A percentile compares a stretch with the other conserved stretches of the same genome.
Evolutionary conservation across 2,329 filamentous ascomycete species (phyloP).

Genomic region (Epichloe gansuensis): DNA sequence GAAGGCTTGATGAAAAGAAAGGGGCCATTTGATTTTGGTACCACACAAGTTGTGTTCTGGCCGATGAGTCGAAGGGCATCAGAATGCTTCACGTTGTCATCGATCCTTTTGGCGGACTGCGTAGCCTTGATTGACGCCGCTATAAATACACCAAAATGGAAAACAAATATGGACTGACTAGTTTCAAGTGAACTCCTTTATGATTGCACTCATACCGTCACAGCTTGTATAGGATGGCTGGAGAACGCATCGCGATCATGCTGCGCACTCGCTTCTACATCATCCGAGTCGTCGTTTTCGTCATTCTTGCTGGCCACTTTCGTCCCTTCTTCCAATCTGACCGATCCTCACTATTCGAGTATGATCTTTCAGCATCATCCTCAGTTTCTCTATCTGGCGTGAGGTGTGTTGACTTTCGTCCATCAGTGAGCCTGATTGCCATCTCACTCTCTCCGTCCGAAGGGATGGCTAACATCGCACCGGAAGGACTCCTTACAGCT

Average conservation of each 20-base stretch:
- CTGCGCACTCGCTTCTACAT: constrained; percentile 11
- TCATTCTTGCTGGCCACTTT: background rate
- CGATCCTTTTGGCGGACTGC: background rate
- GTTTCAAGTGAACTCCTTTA: background rate
- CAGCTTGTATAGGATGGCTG: constrained; percentile 19
- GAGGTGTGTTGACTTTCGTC: constrained; percentile 41
- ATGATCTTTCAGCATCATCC: background rate
- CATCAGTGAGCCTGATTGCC: constrained; percentile 48
- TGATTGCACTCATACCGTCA: constrained; percentile 18
- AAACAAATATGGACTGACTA: constrained; percentile 6
- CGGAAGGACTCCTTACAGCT: constrained; percentile 28
- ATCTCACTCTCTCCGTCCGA: constrained; percentile 50
- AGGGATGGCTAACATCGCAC: constrained; percentile 32
- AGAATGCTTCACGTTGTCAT: background rate
- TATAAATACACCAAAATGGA: constrained; percentile 16
- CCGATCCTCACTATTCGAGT: background rate
- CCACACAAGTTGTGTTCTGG: background rate
- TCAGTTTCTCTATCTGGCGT: constrained; percentile 28
- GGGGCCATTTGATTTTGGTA: background rate
- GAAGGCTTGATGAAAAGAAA: background rate
- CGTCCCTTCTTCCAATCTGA: background rate
- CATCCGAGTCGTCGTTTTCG: constrained; percentile 1
- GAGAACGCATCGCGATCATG: constrained; percentile 18
- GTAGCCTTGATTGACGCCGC: background rate
- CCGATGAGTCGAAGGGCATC: background rate